phyloP scores from a whole-genome alignment of 2,329 filamentous ascomycete genomes.

The Nemania sp. region DNA sequence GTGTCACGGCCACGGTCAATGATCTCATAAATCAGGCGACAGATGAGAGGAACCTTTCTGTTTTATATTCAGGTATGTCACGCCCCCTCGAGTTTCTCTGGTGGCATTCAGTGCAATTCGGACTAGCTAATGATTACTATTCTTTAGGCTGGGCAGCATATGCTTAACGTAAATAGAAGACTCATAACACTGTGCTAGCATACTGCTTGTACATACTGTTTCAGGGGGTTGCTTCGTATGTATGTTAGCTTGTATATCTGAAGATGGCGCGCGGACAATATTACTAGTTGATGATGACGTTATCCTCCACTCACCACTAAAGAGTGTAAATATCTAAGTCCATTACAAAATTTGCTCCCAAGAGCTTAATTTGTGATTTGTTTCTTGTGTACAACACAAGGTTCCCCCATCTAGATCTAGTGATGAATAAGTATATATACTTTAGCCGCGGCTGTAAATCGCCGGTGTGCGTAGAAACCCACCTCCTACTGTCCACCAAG shows the following conservation, averaged over 20 bases:
- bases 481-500: not conserved
- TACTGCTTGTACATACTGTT: slow-evolving; percentile 6
- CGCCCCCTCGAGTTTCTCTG: not conserved
- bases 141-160: slow-evolving; percentile 58
- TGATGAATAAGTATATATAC: not conserved
- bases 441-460: not conserved
- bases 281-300: not conserved
- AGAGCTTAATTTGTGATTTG: too few relatives aligned
- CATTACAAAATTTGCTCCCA: not conserved
- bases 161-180: slow-evolving; percentile 48
- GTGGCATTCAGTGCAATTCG: not conserved
- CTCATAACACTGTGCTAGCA: slow-evolving; percentile 33
- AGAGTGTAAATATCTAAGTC: not conserved
- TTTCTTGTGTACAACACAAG: too few relatives aligned
- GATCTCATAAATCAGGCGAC: slow-evolving; percentile 96
- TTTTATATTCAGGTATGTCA: slow-evolving; percentile 82
- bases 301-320: not conserved
- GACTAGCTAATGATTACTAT: slow-evolving; percentile 35
- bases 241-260: slow-evolving; percentile 3
- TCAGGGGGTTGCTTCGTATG: not conserved
- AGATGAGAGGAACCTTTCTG: slow-evolving; percentile 90
- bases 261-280: not conserved
- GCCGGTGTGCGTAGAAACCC: slow-evolving; percentile 7
- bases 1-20: slow-evolving; percentile 94
- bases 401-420: not conserved